These are phyloP conservation scores for Nymphaea colorata DNA, from an alignment of 164 flowering plant species.

Conservation along the genomic window DNA sequence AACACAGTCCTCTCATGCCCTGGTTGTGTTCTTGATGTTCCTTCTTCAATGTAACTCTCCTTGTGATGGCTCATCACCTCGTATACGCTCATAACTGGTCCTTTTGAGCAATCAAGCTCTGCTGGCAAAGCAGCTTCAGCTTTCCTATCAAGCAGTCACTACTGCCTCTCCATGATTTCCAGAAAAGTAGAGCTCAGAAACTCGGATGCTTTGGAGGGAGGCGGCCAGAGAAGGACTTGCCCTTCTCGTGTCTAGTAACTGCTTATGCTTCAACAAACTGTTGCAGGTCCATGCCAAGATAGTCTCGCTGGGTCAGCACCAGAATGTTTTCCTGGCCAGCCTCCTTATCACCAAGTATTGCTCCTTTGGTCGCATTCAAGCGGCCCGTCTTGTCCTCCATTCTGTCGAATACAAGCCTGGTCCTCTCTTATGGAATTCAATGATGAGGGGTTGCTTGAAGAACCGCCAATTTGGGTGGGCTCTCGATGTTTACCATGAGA, in stretches of 20 bases:
- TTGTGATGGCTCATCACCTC: no score
- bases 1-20: no score
- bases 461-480: slow-evolving; percentile 2
- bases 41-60: no score
- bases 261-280: slow-evolving; percentile 2
- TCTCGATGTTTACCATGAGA: slow-evolving; percentile 4
- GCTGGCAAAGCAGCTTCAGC: no score
- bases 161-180: no score
- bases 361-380: slow-evolving; percentile 1
- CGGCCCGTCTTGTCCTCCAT: slow-evolving; percentile 1
- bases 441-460: slow-evolving; percentile 7
- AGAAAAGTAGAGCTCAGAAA: no score
- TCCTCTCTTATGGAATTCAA: slow-evolving; percentile 11
- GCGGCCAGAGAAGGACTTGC: slow-evolving; percentile 4
- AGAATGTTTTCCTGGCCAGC: slow-evolving; percentile 6
- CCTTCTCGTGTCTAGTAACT: background rate
- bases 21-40: no score
- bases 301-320: slow-evolving; percentile 1
- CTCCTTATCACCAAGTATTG: slow-evolving; percentile 8
- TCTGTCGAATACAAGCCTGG: background rate
- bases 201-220: background rate
- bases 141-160: no score
- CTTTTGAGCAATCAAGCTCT: no score
- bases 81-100: no score
- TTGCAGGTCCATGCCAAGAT: slow-evolving; percentile 6